Evolutionary conservation across 2,329 filamentous ascomycete genomes (phyloP).

Genomic region (Rhynchosporium graminicola): DNA sequence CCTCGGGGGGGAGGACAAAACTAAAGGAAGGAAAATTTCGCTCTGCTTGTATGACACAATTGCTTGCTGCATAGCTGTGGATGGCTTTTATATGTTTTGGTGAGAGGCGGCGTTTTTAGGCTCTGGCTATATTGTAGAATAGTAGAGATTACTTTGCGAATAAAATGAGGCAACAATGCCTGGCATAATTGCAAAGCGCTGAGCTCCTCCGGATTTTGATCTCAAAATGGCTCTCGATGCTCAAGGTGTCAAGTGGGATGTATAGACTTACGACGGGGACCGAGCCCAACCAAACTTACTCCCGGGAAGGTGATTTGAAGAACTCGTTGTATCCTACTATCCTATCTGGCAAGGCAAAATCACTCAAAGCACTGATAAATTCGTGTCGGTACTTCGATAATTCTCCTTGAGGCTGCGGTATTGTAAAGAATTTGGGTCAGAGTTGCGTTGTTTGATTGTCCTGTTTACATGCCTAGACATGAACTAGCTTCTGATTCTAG

Average conservation of each 20-base stretch:
- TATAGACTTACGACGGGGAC: too few species aligned
- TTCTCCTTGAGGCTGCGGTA: too few species aligned
- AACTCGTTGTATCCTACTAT: too few species aligned
- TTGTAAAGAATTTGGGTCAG: too few species aligned
- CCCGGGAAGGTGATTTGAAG: too few species aligned
- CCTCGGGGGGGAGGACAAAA: conserved; percentile 45
- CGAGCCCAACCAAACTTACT: too few species aligned
- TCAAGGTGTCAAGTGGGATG: neutral
- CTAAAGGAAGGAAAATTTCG: conserved; percentile 20
- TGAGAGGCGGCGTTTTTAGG: conserved; percentile 19
- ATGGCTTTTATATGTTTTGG: conserved; percentile 34
- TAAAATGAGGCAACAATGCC: conserved; percentile 11
- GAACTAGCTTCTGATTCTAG: too few species aligned
- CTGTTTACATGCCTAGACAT: too few species aligned
- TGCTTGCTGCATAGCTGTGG: conserved; percentile 32
- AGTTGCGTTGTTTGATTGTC: too few species aligned
- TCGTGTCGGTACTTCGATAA: too few species aligned
- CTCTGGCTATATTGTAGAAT: conserved; percentile 18
- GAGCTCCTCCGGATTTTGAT: neutral
- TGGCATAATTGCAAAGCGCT: neutral
- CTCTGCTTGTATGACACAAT: conserved; percentile 37
- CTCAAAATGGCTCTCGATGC: neutral
- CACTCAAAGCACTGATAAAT: too few species aligned
- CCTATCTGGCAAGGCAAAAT: too few species aligned
- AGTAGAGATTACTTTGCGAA: conserved; percentile 17